These are phyloP conservation scores for Syncephalastrum sp. DNA, from an alignment of 371 early-diverging fungal species.

Conservation along the genomic window DNA sequence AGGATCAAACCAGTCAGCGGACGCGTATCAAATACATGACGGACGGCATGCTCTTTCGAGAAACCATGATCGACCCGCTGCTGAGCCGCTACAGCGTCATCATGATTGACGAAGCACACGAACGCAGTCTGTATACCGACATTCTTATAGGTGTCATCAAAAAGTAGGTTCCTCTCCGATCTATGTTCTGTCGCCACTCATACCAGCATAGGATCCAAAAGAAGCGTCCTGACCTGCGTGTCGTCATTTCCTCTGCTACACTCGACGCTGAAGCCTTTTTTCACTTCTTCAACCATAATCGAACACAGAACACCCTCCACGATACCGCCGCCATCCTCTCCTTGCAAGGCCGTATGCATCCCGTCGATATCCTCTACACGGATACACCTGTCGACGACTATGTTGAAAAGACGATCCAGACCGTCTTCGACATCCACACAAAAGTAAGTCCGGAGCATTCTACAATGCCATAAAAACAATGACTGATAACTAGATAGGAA, in stretches of 20 bases:
- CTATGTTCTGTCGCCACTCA: too few relatives aligned
- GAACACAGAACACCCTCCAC: conserved; percentile 30
- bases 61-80: conserved; percentile 73
- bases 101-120: conserved; percentile 95
- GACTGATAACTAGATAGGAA: conserved; percentile 31
- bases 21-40: conserved; percentile 90
- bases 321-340: conserved; percentile 65
- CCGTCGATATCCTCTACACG: conserved; percentile 69
- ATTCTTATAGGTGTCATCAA: conserved; percentile 80
- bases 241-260: conserved; percentile 84
- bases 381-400: conserved; percentile 60
- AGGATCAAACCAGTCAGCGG: conserved; percentile 54
- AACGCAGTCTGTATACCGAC: conserved; percentile 86
- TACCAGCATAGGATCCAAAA: conserved; percentile 51
- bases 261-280: conserved; percentile 68
- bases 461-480: not conserved
- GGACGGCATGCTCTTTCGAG: conserved; percentile 87
- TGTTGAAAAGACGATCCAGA: conserved; percentile 59
- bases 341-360: conserved; percentile 72
- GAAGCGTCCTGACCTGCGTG: conserved; percentile 59
- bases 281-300: conserved; percentile 57
- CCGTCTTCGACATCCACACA: conserved; percentile 67
- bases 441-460: conserved; percentile 20
- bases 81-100: conserved; percentile 79
- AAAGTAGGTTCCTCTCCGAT: conserved; percentile 39